A percentile compares a stretch with the other conserved stretches of the same genome.
phyloP scores from a whole-genome alignment of 768 basidiomycete species.

The Pholiota microspora region DNA sequence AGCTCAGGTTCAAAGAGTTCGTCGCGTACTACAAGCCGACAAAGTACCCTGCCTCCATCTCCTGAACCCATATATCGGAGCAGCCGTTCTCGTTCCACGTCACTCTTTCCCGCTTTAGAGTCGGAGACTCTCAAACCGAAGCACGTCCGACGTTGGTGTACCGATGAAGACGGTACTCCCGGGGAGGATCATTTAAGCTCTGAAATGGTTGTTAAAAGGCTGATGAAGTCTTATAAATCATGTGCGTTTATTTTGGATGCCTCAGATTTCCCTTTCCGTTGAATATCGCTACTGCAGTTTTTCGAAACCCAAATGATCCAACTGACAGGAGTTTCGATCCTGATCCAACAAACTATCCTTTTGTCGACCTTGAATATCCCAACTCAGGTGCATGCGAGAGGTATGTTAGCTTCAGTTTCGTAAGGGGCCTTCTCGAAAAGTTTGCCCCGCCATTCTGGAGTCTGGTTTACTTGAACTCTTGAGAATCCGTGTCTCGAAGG shows the following conservation, averaged over 20 bases:
- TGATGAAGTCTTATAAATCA: conserved; percentile 67
- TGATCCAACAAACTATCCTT: conserved; percentile 58
- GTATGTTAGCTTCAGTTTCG: conserved; percentile 33
- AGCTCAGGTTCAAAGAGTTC: conserved; percentile 30
- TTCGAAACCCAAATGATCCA: conserved; percentile 63
- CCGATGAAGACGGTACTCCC: conserved; percentile 48
- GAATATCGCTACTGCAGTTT: conserved; percentile 43
- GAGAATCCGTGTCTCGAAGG: neutral
- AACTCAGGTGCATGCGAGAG: conserved; percentile 66
- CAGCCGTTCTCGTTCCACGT: conserved; percentile 67
- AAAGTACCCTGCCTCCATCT: conserved; percentile 37
- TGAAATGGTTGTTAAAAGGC: conserved; percentile 56
- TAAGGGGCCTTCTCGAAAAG: neutral
- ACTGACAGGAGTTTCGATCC: conserved; percentile 64
- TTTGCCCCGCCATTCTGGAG: neutral
- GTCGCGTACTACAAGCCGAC: conserved; percentile 45
- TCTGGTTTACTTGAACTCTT: neutral
- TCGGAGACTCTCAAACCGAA: conserved; percentile 28
- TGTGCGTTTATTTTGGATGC: conserved; percentile 41
- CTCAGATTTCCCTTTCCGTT: neutral
- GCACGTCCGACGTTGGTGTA: conserved; percentile 47
- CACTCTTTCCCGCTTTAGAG: conserved; percentile 42
- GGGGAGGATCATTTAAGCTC: conserved; percentile 58
- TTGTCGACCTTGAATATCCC: conserved; percentile 75
- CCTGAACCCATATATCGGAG: conserved; percentile 56